These are phyloP conservation scores for Aspergillus ellipticus DNA, from an alignment of 495 filamentous ascomycete species.

Conservation along the genomic window DNA sequence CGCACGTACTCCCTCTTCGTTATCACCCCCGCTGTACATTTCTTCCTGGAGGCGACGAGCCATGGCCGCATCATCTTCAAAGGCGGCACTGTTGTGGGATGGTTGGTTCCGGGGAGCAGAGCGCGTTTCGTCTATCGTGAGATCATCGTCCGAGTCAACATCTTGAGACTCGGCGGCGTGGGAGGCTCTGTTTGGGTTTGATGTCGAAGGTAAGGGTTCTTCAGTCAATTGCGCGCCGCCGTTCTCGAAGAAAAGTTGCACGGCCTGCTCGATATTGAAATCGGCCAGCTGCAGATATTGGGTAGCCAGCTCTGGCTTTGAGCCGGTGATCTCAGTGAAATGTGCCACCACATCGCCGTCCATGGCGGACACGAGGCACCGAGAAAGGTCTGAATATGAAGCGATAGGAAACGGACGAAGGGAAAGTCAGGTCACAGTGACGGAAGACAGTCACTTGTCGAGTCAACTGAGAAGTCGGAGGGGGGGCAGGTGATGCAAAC, in stretches of 20 bases:
- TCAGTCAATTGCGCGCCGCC: constrained; percentile 53
- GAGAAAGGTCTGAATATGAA: constrained; percentile 4
- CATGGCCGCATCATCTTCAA: constrained; percentile 92
- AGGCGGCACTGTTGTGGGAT: constrained; percentile 19
- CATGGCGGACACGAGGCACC: constrained; percentile 50
- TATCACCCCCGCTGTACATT: constrained; percentile 59
- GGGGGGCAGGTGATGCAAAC: constrained; percentile 32
- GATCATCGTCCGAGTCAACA: constrained; percentile 65
- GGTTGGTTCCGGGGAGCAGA: constrained; percentile 18
- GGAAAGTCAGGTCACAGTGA: not conserved
- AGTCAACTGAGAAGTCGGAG: constrained; percentile 9
- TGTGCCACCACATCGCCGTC: constrained; percentile 52
- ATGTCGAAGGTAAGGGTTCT: constrained; percentile 33
- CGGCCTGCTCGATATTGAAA: constrained; percentile 75
- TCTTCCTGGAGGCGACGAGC: constrained; percentile 89
- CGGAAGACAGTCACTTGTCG: constrained; percentile 4
- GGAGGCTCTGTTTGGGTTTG: constrained; percentile 22
- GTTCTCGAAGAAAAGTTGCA: constrained; percentile 86
- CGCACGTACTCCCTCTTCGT: constrained; percentile 71
- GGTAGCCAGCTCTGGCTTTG: constrained; percentile 58
- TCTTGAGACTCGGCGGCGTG: constrained; percentile 40
- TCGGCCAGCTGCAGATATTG: constrained; percentile 82
- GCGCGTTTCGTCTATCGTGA: constrained; percentile 24
- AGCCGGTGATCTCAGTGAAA: constrained; percentile 62
- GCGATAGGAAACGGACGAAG: not conserved